Evolutionary conservation across 148 eudicot species (phyloP), one percentile per base, ranked within the genome.

Genomic region (Talinum fruticosum): DNA sequence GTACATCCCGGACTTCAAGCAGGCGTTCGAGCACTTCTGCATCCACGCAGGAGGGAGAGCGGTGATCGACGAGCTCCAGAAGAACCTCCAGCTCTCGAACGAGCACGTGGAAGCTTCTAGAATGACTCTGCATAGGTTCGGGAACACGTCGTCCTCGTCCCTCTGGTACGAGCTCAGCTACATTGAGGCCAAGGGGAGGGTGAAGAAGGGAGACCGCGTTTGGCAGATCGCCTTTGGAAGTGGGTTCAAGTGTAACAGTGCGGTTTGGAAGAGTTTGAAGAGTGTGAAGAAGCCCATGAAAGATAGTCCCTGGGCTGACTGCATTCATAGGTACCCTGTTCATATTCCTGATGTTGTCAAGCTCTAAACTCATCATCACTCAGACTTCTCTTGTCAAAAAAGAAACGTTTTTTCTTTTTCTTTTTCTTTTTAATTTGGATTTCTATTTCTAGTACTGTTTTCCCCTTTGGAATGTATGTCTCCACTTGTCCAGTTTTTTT

Each of bases 161-260:
- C 33, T 86, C 41, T 88, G 91, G 89, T 88, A 88, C 32, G 91
- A 84, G 37, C 21, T 88, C 30, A 82, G 86, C 24, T 88, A 88
- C 72, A 80, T 82, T 26, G 91, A 88, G 79, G 84, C 91, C 0
- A 88, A 88, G 67, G 84, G 87, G 76, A 84, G 85, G 76, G 78
- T 88, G 86, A 88, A 73, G 65, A 85, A 78, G 57, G 89, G 88
- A 4, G 91, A 88, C 32, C 73, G 88, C 5, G 87, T 88, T 0
- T 86, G 91, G 91, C 91, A 88, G 72, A 81, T 88, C 0, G 89
- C 78, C 1, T 83, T 86, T 15, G 90, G 90, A 33, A 87, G 90
- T 69, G 90, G 90, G 47, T 87, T 87, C 33, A 87, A 87, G 85
- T 88, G 91, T 66, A 88, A 88, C 69, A 88, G 91, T 35, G 89